Evolutionary conservation across 176 grass and related monocot species (phyloP).

Genomic region (Rhynchospora tenuis): DNA sequence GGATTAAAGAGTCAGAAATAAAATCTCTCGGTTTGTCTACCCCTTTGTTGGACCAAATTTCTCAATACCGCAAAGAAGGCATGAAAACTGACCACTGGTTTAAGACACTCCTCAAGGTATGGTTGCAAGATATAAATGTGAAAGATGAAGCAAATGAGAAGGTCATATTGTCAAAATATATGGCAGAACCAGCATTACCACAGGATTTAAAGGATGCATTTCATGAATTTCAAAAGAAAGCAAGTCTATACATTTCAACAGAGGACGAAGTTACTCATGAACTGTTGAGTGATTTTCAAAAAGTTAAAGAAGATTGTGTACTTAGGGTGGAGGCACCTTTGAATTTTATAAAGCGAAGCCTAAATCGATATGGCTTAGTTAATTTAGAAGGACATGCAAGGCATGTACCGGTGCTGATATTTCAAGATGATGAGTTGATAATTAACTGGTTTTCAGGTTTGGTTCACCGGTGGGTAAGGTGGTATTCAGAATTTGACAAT

Average conservation of each 20-base stretch:
- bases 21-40: constrained; percentile 74
- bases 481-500: constrained; percentile 69
- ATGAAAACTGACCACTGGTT: constrained; percentile 99
- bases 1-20: constrained; percentile 95
- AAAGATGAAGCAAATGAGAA: constrained; percentile 59
- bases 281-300: constrained; percentile 43
- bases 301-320: constrained; percentile 27
- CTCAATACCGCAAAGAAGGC: constrained; percentile 81
- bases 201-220: constrained; percentile 77
- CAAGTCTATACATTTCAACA: constrained; percentile 49
- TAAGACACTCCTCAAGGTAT: constrained; percentile 82
- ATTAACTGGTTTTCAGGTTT: constrained; percentile 93
- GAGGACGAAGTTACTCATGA: constrained; percentile 48
- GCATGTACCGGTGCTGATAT: constrained; percentile 62
- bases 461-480: constrained; percentile 66
- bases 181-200: constrained; percentile 63
- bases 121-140: constrained; percentile 79
- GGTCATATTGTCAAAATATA: constrained; percentile 80
- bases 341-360: constrained; percentile 54
- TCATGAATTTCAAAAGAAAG: constrained; percentile 78
- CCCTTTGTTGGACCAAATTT: constrained; percentile 74
- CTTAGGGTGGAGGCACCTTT: constrained; percentile 64
- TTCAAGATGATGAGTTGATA: constrained; percentile 93
- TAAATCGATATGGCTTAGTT: constrained; percentile 72
- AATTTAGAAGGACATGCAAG: constrained; percentile 73